phyloP scores from a whole-genome alignment of 108 stramenopile genomes.

The Cyclotella kingstonii region DNA sequence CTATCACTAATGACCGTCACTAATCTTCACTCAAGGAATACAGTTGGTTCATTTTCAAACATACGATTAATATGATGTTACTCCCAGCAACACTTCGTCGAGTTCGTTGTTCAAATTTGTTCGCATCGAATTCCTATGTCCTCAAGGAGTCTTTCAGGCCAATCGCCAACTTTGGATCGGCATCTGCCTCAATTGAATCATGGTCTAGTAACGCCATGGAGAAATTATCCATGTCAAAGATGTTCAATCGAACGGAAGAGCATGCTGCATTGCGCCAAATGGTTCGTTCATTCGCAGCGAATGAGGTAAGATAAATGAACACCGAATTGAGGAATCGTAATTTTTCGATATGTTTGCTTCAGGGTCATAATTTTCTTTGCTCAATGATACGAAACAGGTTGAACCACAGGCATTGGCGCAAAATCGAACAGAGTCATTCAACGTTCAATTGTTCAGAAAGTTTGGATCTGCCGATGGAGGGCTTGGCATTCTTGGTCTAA shows the following conservation, averaged over 20 bases:
- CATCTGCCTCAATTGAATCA: background rate
- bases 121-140: background rate
- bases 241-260: slow-evolving; percentile 91
- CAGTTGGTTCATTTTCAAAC: too few relatives aligned
- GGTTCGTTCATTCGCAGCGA: slow-evolving; percentile 76
- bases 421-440: slow-evolving; percentile 91
- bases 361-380: background rate
- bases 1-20: too few relatives aligned
- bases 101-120: too few relatives aligned
- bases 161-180: slow-evolving; percentile 8
- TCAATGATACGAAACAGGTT: slow-evolving; percentile 65
- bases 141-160: background rate
- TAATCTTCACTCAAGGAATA: too few relatives aligned
- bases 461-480: slow-evolving; percentile 64
- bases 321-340: background rate
- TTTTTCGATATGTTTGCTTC: slow-evolving; percentile 1
- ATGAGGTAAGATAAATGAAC: slow-evolving; percentile 54
- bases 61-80: too few relatives aligned
- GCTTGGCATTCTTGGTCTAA: slow-evolving; percentile 94
- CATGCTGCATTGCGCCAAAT: slow-evolving; percentile 86
- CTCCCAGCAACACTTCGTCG: too few relatives aligned
- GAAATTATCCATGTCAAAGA: slow-evolving; percentile 17
- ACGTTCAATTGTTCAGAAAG: slow-evolving; percentile 80
- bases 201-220: background rate
- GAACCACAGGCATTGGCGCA: slow-evolving; percentile 92